Conservation (phyloP, 208 protist genomes). For the Naegleria fowleri region DNA sequence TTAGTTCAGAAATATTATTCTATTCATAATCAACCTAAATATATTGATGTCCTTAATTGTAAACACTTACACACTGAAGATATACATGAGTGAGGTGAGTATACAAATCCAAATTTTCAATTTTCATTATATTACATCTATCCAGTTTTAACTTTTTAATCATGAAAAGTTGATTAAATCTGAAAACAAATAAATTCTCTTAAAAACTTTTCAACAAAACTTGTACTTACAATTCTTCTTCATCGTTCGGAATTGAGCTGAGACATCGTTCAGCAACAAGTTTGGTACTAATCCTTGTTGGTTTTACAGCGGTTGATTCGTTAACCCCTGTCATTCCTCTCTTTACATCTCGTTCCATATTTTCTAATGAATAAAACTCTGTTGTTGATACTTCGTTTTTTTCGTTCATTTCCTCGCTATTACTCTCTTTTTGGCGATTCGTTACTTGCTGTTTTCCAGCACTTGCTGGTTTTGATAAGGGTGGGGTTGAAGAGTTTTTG, state of each 20-base stretch:
- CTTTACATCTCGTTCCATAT: background rate
- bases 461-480: too few species aligned
- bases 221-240: background rate
- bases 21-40: background rate
- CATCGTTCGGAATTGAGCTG: background rate
- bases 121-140: background rate
- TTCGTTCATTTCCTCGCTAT: too few species aligned
- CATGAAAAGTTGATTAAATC: background rate
- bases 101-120: conserved; percentile 19
- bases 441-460: too few species aligned
- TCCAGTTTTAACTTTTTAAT: background rate
- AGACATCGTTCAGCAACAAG: background rate
- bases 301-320: background rate
- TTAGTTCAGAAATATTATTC: conserved; percentile 2
- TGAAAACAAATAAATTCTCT: too few species aligned
- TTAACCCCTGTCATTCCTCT: background rate
- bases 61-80: conserved; percentile 9
- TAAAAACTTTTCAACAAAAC: background rate
- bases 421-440: too few species aligned
- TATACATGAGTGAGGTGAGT: background rate
- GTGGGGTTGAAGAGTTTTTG: too few species aligned
- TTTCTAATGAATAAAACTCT: background rate
- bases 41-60: too few species aligned
- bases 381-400: too few species aligned
- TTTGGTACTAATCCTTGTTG: background rate